Conservation (phyloP, 192 early-diverging fungal species). For the Backusella luteola region DNA sequence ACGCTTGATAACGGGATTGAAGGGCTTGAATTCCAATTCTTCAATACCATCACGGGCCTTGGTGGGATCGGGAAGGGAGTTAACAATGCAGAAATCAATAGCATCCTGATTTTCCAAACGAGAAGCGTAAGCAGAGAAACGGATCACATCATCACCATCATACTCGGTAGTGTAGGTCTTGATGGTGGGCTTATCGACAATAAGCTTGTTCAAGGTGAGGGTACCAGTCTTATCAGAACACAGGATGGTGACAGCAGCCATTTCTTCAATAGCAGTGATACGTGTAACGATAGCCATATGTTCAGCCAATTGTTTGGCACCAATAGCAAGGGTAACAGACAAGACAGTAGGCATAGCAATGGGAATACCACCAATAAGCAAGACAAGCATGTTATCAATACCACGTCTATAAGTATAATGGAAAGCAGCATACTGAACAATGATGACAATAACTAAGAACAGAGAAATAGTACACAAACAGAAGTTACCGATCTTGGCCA, state of each 20-base stretch:
- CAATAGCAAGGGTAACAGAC: conserved; percentile 76
- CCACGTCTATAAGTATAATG: conserved; percentile 67
- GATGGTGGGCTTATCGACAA: conserved; percentile 67
- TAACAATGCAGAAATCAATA: conserved; percentile 75
- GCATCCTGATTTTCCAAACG: conserved; percentile 77
- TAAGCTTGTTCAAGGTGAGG: conserved; percentile 82
- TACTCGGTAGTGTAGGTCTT: conserved; percentile 62
- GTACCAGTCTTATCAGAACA: conserved; percentile 97
- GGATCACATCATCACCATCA: conserved; percentile 58
- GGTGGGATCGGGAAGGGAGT: conserved; percentile 54
- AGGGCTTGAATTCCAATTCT: conserved; percentile 67
- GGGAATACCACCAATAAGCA: conserved; percentile 80
- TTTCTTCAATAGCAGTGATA: conserved; percentile 46
- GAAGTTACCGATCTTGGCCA: conserved; percentile 77
- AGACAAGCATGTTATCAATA: conserved; percentile 77
- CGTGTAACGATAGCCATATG: conserved; percentile 60
- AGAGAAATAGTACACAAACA: conserved; percentile 69
- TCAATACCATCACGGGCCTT: conserved; percentile 66
- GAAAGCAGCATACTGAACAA: conserved; percentile 71
- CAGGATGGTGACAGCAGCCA: conserved; percentile 75
- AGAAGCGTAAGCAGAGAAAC: conserved; percentile 70
- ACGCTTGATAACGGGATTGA: conserved; percentile 80
- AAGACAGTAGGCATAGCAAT: conserved; percentile 82
- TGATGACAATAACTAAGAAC: conserved; percentile 65
- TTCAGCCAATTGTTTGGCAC: conserved; percentile 39